These are phyloP conservation scores for Magnolia officinalis DNA, from an alignment of 164 flowering plant genomes.

Conservation along the genomic window DNA sequence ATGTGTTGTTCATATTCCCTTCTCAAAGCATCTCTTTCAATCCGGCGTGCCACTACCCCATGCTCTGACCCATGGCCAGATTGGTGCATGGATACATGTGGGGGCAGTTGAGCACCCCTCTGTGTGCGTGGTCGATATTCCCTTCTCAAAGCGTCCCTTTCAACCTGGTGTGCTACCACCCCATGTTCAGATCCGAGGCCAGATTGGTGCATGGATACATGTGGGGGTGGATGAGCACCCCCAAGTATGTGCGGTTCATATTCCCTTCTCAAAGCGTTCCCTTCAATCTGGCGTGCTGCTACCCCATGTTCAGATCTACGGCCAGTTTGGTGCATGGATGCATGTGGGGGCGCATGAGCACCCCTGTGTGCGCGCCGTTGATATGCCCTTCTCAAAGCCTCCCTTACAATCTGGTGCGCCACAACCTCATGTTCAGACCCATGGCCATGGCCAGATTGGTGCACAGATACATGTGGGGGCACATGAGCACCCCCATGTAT, in stretches of 20 bases:
- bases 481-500: not conserved
- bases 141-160: not conserved
- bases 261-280: not conserved
- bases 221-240: not conserved
- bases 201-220: not conserved
- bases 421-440: not conserved
- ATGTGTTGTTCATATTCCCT: not conserved
- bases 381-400: not conserved
- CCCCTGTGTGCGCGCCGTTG: not conserved
- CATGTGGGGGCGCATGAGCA: not conserved
- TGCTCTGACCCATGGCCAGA: not conserved
- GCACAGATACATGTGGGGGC: not conserved
- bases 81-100: not conserved
- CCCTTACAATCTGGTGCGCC: not conserved
- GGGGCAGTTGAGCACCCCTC: not conserved
- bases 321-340: not conserved
- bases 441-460: no score
- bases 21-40: not conserved
- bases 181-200: not conserved
- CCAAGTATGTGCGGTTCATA: not conserved
- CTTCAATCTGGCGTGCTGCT: no score
- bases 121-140: not conserved
- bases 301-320: not conserved
- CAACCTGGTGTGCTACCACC: not conserved
- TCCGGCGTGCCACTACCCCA: not conserved